Percentiles rank a stretch among this genome's conserved stretches.
phyloP scores from a whole-genome alignment of 306 rosid species.

The Ammopiptanthus mongolicus region DNA sequence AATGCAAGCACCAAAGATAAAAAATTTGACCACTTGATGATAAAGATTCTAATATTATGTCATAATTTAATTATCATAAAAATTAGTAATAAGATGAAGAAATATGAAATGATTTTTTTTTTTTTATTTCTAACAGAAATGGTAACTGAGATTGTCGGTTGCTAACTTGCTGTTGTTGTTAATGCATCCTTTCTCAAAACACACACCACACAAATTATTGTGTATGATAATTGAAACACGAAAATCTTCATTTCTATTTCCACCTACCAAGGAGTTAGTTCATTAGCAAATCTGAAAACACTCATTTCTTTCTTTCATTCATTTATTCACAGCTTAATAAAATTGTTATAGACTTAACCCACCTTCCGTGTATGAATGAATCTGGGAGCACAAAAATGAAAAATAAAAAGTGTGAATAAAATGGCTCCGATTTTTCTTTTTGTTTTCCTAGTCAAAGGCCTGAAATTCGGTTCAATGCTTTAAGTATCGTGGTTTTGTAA shows the following conservation, averaged over 20 bases:
- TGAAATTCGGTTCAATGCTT: background rate
- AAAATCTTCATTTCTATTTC: background rate
- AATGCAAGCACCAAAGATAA: no score
- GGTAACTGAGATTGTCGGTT: no score
- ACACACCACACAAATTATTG: background rate
- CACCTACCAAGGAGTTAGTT: background rate
- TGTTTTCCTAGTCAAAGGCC: background rate
- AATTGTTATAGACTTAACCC: background rate
- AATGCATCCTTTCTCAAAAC: background rate
- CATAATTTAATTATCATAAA: no score
- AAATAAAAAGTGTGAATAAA: background rate
- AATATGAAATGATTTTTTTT: no score
- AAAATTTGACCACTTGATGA: no score
- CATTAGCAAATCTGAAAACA: background rate
- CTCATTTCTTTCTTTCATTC: background rate
- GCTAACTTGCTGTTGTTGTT: background rate
- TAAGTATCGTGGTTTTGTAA: background rate
- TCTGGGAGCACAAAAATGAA: background rate
- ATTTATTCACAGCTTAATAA: background rate
- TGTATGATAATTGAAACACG: background rate
- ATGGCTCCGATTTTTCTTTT: background rate
- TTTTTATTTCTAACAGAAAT: no score
- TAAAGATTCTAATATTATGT: no score
- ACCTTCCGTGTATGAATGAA: background rate
- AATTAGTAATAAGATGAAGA: no score